Conservation (phyloP, 176 grass and related monocot genomes). For the Oryza glumipatula region DNA sequence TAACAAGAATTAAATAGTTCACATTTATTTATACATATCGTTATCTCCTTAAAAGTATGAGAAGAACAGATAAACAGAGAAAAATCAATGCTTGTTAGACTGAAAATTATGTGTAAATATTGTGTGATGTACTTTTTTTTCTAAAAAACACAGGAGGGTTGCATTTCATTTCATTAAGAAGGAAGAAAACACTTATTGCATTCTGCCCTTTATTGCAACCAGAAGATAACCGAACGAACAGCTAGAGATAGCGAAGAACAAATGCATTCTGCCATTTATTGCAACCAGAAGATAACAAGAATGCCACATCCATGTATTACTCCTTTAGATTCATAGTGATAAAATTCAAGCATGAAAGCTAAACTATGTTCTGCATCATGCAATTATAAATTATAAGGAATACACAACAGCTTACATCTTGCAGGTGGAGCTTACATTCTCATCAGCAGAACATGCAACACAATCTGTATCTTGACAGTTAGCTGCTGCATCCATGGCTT, state of each 20-base stretch:
- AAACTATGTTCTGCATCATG: neutral
- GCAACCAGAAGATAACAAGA: constrained; percentile 30
- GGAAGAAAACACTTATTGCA: too few species aligned
- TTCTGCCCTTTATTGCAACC: too few species aligned
- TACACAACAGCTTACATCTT: constrained; percentile 18
- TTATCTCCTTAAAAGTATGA: constrained; percentile 14
- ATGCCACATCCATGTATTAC: neutral
- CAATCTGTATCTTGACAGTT: constrained; percentile 46
- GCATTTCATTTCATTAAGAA: too few species aligned
- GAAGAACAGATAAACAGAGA: constrained; percentile 9
- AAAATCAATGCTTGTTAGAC: constrained; percentile 14
- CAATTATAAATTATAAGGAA: constrained; percentile 26
- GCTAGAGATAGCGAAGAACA: neutral
- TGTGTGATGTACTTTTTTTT: neutral
- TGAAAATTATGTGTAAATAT: constrained; percentile 11
- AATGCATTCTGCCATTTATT: neutral
- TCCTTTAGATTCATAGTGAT: constrained; percentile 25
- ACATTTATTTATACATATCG: constrained; percentile 29
- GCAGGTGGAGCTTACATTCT: constrained; percentile 51
- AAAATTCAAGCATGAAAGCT: constrained; percentile 25
- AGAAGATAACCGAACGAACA: neutral
- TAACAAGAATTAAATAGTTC: constrained; percentile 12
- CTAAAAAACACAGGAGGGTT: too few species aligned
- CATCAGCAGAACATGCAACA: constrained; percentile 51
- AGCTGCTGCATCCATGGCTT: constrained; percentile 38